A percentile compares a stretch with the other conserved stretches of the same genome.
Conservation (phyloP, 371 early-diverging fungal species). For the Basidiobolus meristosporus region DNA sequence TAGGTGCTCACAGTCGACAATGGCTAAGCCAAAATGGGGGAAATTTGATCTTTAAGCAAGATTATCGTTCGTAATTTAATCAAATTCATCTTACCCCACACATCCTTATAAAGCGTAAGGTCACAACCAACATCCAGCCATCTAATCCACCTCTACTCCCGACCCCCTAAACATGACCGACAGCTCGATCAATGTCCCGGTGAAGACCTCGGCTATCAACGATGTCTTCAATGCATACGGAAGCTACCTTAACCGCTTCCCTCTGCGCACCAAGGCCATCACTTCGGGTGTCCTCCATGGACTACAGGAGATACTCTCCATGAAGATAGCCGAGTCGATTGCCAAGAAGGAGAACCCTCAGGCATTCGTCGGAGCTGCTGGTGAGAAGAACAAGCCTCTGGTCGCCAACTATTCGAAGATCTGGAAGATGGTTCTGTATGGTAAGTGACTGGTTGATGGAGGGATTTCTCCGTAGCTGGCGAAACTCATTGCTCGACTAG, state of each 20-base stretch:
- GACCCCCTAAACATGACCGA: too few species aligned
- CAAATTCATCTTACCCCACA: too few species aligned
- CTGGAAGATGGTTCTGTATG: conserved; percentile 65
- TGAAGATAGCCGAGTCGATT: conserved; percentile 38
- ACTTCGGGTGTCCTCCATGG: conserved; percentile 55
- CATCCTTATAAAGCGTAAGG: too few species aligned
- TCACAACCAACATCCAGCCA: too few species aligned
- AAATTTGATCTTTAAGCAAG: too few species aligned
- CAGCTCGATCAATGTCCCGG: too few species aligned
- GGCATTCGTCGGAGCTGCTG: neutral
- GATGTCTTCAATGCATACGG: too few species aligned
- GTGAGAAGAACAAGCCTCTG: conserved; percentile 5
- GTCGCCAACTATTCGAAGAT: conserved; percentile 36
- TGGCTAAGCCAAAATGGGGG: too few species aligned
- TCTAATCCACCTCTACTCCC: too few species aligned
- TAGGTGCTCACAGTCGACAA: too few species aligned
- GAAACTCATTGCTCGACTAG: conserved; percentile 1
- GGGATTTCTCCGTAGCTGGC: neutral
- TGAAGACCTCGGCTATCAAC: too few species aligned
- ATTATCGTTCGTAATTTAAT: too few species aligned
- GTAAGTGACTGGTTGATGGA: conserved; percentile 10
- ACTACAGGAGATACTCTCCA: conserved; percentile 58
- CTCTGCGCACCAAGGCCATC: conserved; percentile 61
- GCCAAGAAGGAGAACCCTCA: conserved; percentile 13
- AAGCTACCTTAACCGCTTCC: conserved; percentile 38